Evolutionary conservation across 345 rosid species (phyloP), one percentile per base, ranked within the genome.

Genomic region (Lepidium aucheri): DNA sequence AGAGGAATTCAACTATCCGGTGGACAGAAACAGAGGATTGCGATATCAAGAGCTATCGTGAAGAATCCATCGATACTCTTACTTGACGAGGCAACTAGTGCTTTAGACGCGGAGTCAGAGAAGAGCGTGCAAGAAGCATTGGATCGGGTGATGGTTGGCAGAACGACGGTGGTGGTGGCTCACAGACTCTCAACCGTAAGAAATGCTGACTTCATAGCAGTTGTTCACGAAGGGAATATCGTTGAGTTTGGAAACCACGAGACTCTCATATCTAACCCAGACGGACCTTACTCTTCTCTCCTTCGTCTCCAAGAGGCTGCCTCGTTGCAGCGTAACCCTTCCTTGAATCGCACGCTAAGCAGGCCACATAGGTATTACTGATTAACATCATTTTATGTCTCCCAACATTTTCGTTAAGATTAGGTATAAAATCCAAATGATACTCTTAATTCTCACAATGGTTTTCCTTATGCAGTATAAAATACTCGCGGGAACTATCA

Each of bases 61-160:
- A 90, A 94, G 72, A 85, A 94, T 63, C 99, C 99, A 2, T 85
- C 87, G 0, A 79, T 94, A 67, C 95, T 94, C 24, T 77, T 94
- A 76, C 82, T 94, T 1, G 99, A 94, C 61, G 99, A 94, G 79
- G 99, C 99, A 11, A 94, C 99, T 20, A 94, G 99, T 63, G 97
- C 99, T 9, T 78, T 90, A 41, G 97, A 88, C 67, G 92, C 92
- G 2, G 99, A 88, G 80, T 94, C 99, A 0, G 96, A 94, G 78
- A 90, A 86, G 78, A 94, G 92, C 38, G 95, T 94, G 51, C 97
- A 94, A 74, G 95, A 90, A 79, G 97, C 99, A 8, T 83, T 90
- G 49, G 97, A 94, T 53, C 85, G 92, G 35, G 97, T 83, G 57
- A 88, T 93, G 95, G 85, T 94, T 33, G 99, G 99, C 64, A 80